phyloP scores from a whole-genome alignment of 1,139 yeast species.

The Candida tropicalis region DNA sequence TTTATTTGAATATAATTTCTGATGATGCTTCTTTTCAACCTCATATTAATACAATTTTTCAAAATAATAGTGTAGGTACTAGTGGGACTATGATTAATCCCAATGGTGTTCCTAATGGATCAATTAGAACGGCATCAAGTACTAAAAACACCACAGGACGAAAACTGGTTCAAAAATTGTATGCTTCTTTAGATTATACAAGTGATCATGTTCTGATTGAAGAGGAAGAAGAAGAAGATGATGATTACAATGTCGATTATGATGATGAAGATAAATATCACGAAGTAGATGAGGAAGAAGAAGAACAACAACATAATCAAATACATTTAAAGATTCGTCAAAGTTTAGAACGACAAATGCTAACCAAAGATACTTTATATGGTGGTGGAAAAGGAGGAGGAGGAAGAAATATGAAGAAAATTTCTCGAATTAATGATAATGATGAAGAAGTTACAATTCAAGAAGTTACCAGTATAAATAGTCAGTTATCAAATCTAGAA shows the following conservation, averaged over 20 bases:
- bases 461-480: background rate
- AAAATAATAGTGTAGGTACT: constrained; percentile 1
- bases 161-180: background rate
- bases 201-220: constrained; percentile 10
- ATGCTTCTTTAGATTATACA: constrained; percentile 3
- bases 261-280: constrained; percentile 3
- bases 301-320: background rate
- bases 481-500: background rate
- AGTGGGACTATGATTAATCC: constrained; percentile 1
- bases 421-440: background rate
- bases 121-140: constrained; percentile 2
- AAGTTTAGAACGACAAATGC: background rate
- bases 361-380: background rate
- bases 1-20: constrained; percentile 8
- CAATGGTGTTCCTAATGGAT: background rate
- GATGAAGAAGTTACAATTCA: constrained; percentile 1
- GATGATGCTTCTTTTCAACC: constrained; percentile 13
- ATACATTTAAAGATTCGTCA: background rate
- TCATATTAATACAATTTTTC: background rate
- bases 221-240: constrained; percentile 2
- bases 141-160: constrained; percentile 1
- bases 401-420: too few species aligned
- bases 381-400: too few species aligned
- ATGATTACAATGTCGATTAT: background rate
- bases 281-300: constrained; percentile 4